Evolutionary conservation across 202 grass and related monocot species (phyloP).

Genomic region (Setaria viridis): DNA sequence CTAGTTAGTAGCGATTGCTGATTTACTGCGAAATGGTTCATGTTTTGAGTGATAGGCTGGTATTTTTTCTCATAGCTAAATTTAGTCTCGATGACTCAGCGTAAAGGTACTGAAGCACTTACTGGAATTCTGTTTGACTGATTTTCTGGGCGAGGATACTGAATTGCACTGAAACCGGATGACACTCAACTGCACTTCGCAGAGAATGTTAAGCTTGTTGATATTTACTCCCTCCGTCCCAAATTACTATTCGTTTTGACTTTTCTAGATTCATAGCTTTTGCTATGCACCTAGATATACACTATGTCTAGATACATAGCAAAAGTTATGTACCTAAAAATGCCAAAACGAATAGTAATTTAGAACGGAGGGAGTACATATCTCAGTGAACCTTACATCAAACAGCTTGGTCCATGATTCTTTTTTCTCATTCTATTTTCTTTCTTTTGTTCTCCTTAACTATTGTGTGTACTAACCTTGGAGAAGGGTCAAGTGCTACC

Average conservation of each 20-base stretch:
- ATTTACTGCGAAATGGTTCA: neutral
- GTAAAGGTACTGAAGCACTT: slow-evolving; percentile 8
- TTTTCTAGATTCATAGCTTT: too few species aligned
- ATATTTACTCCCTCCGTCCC: neutral
- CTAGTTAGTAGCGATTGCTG: neutral
- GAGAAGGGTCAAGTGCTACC: slow-evolving; percentile 64
- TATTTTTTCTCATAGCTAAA: slow-evolving; percentile 11
- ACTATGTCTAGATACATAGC: too few species aligned
- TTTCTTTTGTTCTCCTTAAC: slow-evolving; percentile 55
- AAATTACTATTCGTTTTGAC: too few species aligned
- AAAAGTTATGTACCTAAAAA: too few species aligned
- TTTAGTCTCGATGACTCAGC: neutral
- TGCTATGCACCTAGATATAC: too few species aligned
- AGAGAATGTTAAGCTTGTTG: slow-evolving; percentile 27
- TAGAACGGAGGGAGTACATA: neutral
- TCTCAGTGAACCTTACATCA: slow-evolving; percentile 1
- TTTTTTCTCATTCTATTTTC: neutral
- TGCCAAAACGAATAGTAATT: too few species aligned
- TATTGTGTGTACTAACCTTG: slow-evolving; percentile 64
- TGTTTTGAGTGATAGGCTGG: neutral
- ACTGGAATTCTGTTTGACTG: neutral
- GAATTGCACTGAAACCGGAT: slow-evolving; percentile 9
- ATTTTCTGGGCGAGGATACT: neutral
- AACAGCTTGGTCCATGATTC: slow-evolving; percentile 3
- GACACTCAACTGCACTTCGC: neutral